phyloP scores from a whole-genome alignment of 805 yeast genomes.

The Wickerhamomyces alni region DNA sequence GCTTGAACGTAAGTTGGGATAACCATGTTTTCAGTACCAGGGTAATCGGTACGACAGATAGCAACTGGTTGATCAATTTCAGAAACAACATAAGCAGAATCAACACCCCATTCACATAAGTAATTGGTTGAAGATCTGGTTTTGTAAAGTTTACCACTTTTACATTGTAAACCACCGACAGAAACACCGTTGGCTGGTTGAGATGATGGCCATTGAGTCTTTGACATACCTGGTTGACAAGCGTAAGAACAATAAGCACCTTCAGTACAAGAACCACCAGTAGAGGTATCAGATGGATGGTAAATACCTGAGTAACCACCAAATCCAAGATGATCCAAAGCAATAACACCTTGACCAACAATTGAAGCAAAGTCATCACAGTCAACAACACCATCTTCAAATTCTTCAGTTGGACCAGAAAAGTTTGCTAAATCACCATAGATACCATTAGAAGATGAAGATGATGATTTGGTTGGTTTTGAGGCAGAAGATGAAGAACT shows the following conservation, averaged over 20 bases:
- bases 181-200: constrained; percentile 90
- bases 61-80: constrained; percentile 67
- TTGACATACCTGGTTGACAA: constrained; percentile 97
- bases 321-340: constrained; percentile 63
- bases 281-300: constrained; percentile 51
- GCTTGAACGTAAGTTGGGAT: constrained; percentile 79
- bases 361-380: constrained; percentile 64
- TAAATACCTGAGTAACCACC: constrained; percentile 81
- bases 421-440: constrained; percentile 57
- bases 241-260: constrained; percentile 96
- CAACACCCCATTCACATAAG: constrained; percentile 85
- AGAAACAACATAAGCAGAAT: constrained; percentile 63
- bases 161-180: constrained; percentile 88
- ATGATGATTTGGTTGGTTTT: constrained; percentile 29
- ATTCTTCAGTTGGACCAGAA: constrained; percentile 50
- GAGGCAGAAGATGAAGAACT: constrained; percentile 18
- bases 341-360: constrained; percentile 72
- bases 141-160: constrained; percentile 78
- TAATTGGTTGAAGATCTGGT: constrained; percentile 59
- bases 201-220: constrained; percentile 90
- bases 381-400: constrained; percentile 62
- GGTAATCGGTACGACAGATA: constrained; percentile 97
- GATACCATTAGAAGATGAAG: constrained; percentile 27
- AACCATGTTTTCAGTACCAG: constrained; percentile 98
- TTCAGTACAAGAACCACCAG: constrained; percentile 64